These are phyloP conservation scores for Zizania latifolia DNA, from an alignment of 176 grass and related monocot species.

Conservation along the genomic window DNA sequence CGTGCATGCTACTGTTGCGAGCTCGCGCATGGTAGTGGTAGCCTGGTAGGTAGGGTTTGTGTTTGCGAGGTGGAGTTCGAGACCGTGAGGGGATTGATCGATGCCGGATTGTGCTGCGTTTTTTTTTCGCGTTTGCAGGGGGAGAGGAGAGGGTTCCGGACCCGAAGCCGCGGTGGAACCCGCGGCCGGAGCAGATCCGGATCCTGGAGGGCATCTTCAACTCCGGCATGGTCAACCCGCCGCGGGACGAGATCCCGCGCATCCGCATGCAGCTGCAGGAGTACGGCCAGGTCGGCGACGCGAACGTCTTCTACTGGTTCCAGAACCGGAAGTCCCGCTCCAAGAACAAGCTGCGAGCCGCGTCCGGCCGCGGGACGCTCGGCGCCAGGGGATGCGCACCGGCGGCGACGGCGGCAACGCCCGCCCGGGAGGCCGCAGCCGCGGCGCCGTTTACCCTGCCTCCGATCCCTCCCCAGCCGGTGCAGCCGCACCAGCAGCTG, in stretches of 20 bases:
- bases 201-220: constrained; percentile 96
- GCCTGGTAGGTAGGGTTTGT: constrained; percentile 24
- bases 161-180: constrained; percentile 95
- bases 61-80: neutral
- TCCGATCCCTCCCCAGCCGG: constrained; percentile 11
- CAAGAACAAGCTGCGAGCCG: constrained; percentile 72
- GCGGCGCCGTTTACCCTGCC: neutral
- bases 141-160: constrained; percentile 69
- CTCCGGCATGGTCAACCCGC: constrained; percentile 87
- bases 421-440: neutral
- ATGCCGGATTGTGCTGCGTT: neutral
- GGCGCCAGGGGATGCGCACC: neutral
- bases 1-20: constrained; percentile 34
- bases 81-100: neutral
- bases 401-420: no score
- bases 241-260: constrained; percentile 88
- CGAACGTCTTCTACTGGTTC: constrained; percentile 99
- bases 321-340: constrained; percentile 97
- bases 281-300: constrained; percentile 85
- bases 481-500: neutral
- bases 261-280: constrained; percentile 84
- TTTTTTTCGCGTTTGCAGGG: constrained; percentile 29
- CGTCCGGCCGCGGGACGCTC: neutral
- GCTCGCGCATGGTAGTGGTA: neutral
- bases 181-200: constrained; percentile 86